Conservation (phyloP, 2,329 filamentous ascomycete genomes). For the Venturia asperata region DNA sequence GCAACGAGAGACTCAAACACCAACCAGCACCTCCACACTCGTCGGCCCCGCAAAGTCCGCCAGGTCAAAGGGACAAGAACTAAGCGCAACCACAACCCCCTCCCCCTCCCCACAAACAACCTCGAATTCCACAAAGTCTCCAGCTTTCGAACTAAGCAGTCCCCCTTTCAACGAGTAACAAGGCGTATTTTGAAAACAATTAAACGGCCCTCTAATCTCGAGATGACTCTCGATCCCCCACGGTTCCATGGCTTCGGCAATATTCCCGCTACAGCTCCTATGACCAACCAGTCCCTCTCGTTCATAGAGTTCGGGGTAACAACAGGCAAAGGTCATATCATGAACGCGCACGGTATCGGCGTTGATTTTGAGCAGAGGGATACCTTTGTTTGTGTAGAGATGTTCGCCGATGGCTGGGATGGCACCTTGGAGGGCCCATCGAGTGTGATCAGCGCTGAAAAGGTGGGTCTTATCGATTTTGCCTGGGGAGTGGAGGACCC, state of each 20-base stretch:
- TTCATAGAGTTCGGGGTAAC: slow-evolving; percentile 34
- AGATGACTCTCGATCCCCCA: slow-evolving; percentile 31
- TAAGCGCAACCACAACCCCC: slow-evolving; percentile 29
- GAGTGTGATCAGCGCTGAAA: slow-evolving; percentile 33
- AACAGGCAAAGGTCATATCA: slow-evolving; percentile 38
- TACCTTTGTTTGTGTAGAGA: slow-evolving; percentile 34
- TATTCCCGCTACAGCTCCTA: slow-evolving; percentile 33
- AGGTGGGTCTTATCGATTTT: slow-evolving; percentile 20
- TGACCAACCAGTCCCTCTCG: slow-evolving; percentile 30
- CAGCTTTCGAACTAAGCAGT: slow-evolving; percentile 32
- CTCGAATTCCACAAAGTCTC: slow-evolving; percentile 36
- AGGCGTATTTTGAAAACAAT: slow-evolving; percentile 37
- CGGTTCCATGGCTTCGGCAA: slow-evolving; percentile 33
- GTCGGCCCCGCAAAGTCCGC: slow-evolving; percentile 26
- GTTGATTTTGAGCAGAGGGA: slow-evolving; percentile 31
- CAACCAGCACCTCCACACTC: slow-evolving; percentile 7
- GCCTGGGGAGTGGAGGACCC: slow-evolving; percentile 24
- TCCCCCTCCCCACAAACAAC: slow-evolving; percentile 28
- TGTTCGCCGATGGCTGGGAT: slow-evolving; percentile 32
- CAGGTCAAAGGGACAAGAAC: slow-evolving; percentile 35
- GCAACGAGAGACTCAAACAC: background rate
- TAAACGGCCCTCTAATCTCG: slow-evolving; percentile 35
- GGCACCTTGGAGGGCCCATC: slow-evolving; percentile 32
- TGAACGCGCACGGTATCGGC: slow-evolving; percentile 36
- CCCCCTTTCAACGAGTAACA: slow-evolving; percentile 32